Conservation (phyloP, 306 rosid genomes). For the barrel medic (Medicago truncatula) region DNA sequence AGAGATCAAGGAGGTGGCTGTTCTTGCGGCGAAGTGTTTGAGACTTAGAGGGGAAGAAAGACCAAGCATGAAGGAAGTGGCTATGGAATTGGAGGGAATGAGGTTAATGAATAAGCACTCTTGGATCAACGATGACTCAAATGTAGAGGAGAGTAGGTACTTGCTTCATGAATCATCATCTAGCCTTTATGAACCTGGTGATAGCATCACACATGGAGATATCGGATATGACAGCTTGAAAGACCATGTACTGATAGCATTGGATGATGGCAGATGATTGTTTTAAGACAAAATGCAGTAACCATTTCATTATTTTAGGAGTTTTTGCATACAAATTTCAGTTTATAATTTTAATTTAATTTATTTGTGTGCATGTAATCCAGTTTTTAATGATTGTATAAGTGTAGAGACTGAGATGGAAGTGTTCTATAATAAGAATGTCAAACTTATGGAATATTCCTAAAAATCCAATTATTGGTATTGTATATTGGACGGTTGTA, state of each 20-base stretch:
- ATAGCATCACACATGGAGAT: neutral
- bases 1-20: constrained; percentile 39
- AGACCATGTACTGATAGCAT: neutral
- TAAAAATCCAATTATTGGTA: neutral
- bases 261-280: constrained; percentile 31
- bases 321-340: neutral
- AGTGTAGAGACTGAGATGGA: neutral
- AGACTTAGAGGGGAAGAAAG: constrained; percentile 51
- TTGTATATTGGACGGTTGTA: neutral
- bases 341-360: neutral
- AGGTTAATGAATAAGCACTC: constrained; percentile 17
- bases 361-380: neutral
- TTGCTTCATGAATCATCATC: constrained; percentile 30
- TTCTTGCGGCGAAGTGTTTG: constrained; percentile 45
- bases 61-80: constrained; percentile 57
- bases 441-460: neutral
- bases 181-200: constrained; percentile 16
- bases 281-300: neutral
- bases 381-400: neutral
- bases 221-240: constrained; percentile 16
- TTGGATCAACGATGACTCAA: neutral
- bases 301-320: neutral
- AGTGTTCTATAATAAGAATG: neutral
- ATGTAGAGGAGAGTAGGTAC: neutral
- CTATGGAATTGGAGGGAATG: constrained; percentile 49